Conservation (phyloP, 441 rosid species). For the Mallotus japonicus region DNA sequence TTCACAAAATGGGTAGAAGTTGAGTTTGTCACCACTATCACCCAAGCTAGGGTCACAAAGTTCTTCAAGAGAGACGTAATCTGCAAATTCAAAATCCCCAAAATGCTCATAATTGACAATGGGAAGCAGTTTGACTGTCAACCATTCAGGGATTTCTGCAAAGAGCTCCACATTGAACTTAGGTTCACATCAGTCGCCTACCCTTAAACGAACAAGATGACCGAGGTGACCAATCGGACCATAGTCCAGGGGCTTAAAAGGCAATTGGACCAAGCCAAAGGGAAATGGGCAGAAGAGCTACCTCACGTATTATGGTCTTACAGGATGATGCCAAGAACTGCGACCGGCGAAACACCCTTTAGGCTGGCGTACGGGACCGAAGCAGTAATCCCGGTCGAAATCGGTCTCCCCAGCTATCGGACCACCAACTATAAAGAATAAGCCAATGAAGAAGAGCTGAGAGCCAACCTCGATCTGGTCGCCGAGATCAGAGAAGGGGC, state of each 20-base stretch:
- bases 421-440: too few relatives aligned
- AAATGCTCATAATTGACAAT: background rate
- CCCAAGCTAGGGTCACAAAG: background rate
- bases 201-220: background rate
- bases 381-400: too few relatives aligned
- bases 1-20: background rate
- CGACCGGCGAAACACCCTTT: too few relatives aligned
- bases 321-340: accelerated
- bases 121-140: background rate
- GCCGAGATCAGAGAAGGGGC: too few relatives aligned
- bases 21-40: background rate
- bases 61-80: background rate
- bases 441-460: too few relatives aligned
- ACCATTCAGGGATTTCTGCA: background rate
- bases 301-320: too few relatives aligned
- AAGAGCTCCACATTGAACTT: accelerated
- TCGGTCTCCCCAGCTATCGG: too few relatives aligned
- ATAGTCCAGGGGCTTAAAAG: background rate
- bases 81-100: accelerated
- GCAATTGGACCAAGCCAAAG: background rate
- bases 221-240: background rate
- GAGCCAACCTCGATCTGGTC: too few relatives aligned
- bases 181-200: background rate
- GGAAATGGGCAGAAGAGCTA: too few relatives aligned
- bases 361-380: too few relatives aligned